These are phyloP conservation scores for Penicillium cataractarum DNA, from an alignment of 495 filamentous ascomycete species.

Conservation along the genomic window DNA sequence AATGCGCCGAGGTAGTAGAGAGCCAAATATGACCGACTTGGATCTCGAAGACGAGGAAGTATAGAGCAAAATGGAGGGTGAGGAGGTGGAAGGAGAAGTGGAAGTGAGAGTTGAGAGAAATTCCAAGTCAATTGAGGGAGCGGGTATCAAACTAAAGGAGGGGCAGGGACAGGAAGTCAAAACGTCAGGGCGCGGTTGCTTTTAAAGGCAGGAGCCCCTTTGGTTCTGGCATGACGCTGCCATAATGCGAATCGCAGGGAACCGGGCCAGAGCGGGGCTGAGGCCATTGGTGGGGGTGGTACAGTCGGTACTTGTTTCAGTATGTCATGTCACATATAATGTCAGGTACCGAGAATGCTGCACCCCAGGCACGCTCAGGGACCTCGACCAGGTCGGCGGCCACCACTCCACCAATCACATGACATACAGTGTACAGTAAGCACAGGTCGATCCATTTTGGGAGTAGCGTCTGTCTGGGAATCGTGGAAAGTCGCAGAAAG, in stretches of 20 bases:
- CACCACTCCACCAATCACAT: conserved; percentile 15
- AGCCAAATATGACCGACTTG: conserved; percentile 3
- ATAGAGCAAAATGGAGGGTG: background rate
- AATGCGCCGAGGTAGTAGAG: conserved; percentile 2
- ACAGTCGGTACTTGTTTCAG: background rate
- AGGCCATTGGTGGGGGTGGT: conserved; percentile 14
- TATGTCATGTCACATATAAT: background rate
- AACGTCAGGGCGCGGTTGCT: conserved; percentile 7
- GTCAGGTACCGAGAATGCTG: conserved; percentile 13
- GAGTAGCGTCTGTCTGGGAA: conserved; percentile 7
- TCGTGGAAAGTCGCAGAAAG: conserved; percentile 19
- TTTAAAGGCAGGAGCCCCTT: conserved; percentile 22
- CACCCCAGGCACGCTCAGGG: conserved; percentile 6
- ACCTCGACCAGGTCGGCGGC: background rate
- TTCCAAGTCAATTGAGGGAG: background rate
- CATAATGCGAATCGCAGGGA: conserved; percentile 10
- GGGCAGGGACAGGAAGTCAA: conserved; percentile 6
- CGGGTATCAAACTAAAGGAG: background rate
- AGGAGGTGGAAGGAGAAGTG: background rate
- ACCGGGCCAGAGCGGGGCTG: conserved; percentile 24
- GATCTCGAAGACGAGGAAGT: background rate
- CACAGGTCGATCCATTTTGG: background rate
- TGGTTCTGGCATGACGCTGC: conserved; percentile 25
- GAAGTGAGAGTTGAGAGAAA: background rate
- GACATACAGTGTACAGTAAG: background rate